Base-by-base conservation (phyloP, 2,329 filamentous ascomycete species). In the Colletotrichum tofieldiae region DNA sequence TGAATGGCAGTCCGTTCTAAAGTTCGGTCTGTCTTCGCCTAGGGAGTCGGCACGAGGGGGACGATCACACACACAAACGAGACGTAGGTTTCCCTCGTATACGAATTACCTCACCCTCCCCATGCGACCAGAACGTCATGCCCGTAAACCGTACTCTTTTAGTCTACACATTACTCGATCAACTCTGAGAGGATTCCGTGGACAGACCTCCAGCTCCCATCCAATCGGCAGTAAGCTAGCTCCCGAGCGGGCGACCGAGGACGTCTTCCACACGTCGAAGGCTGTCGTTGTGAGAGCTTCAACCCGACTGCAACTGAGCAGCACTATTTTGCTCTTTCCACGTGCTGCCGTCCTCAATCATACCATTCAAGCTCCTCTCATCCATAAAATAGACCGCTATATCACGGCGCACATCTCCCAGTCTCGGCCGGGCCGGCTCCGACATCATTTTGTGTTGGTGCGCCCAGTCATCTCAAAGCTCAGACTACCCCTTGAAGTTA, bases 371-470 rank as follows among this genome's bases (percentile, higher is more conserved):
- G 51, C 26, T 45, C 37, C 18, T 43, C 23, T 43, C 51, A 12
- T 63, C 37, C 26, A 26, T 58, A 43, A 32, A 51, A 51, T 62
- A 18, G 18, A 35, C 37, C 6, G 23, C 45, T 20, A 18, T 51
- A n/a, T 43, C 29, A 4, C 63, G 23, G 29, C 43, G 32, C 39
- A 8, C n/a, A 20, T 11, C 39, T 3, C 32, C 37, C 11, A n/a
- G 20, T 69, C 26, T 72, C 65, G 59, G 69, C 69, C 69, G 65
- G 64, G 29, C 52, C 59, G 52, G 69, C 29, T 41, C 70, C 59
- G 65, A 37, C 49, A 18, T 26, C 18, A 32, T 14, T 18, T 23
- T 8, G 61, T 18, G 5, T 39, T 62, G 41, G 23, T 67, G 64
- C 56, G 35, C 47, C 41, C 9, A 18, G 18, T 62, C 64, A 43